Base-by-base conservation (phyloP, 139 green algal genomes). In the Edaphochlamys debaryana region DNA sequence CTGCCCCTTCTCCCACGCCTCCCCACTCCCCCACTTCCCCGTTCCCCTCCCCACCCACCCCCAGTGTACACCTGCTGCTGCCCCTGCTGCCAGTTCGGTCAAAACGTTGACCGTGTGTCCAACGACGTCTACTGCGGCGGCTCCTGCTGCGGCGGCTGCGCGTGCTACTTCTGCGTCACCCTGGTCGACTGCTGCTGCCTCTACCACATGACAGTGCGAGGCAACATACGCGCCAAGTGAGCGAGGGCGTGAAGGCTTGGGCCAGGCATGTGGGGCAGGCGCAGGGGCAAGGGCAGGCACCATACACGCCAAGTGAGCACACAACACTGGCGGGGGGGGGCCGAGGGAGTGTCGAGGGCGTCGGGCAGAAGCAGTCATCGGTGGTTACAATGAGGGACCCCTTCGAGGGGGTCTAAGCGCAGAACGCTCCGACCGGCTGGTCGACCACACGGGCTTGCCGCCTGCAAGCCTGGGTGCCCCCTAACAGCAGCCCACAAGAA, bases 31-130 rank as follows among this genome's bases (percentile, higher is more conserved):
- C 37, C 32, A 20, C 11, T 23, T 8, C 62, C 25, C 62, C 30
- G 5, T 38, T 19, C 7, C 7, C 7, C 6, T 13, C 36, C 66
- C 20, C 19, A 52, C 66, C 4, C 7, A 29, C 30, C 25, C 6
- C 27, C 69, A 77, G 9, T n/a, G 42, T 62, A 82, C 41, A 30
- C 42, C 74, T 48, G 63, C 8, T 75, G 77, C 6, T 83, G 63
- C 7, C 30, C 27, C 0, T 60, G 38, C 48, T 83, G 77, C n/a
- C 60, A 67, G 23, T 83, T 68, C 62, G 77, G 77, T 0, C 37
- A 83, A 3, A 83, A 83, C 48, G 42, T 83, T 22, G 45, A 38
- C 19, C 25, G 77, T 9, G 75, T 83, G 64, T 34, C 77, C 2
- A 11, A 23, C 17, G 45, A 30, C 1, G 64, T 83, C 6, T 60